Base-by-base conservation (phyloP, 1,139 yeast species). In the Geotrichum reessii region DNA sequence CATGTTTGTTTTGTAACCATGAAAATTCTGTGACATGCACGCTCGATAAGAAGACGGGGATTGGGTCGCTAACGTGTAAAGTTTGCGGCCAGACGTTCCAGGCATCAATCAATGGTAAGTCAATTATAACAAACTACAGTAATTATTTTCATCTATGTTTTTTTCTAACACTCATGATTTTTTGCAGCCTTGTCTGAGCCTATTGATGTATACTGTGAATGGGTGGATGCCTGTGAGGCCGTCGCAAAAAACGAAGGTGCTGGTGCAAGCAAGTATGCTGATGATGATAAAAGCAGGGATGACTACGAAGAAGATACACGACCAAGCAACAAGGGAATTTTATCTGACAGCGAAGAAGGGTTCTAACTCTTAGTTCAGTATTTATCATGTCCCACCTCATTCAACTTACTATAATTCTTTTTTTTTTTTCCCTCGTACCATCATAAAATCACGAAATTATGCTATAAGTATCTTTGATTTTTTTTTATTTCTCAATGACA, bases 181-280 rank as follows among this genome's bases (percentile, higher is more conserved):
- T 40, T 14, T 27, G 25, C 46, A 71, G 76, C 78, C 14, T 77
- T 87, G 58, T 83, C 91, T 0, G 92, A 86, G 62, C 97, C 99
- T 0, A 92, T 93, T 48, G 99, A 93, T 72, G 89, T 93, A 25
- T 93, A 93, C 71, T 87, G 96, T 55, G 99, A 92, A 71, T 93
- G 99, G 99, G 91, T 91, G 60, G 99, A 93, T 76, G 99, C 98
- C 0, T 93, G 97, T 71, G 99, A 93, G 69, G 97, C 95, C 56
- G 95, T 93, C 62, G 95, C 95, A 49, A 85, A 84, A 63, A 88
- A 87, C 61, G 81, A 37, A n/a, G 19, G 44, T 12, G 17, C 73
- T 14, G 71, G 40, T 22, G 42, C 22, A 11, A 19, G 25, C 37
- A 28, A 33, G 40, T 25, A 28, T n/a, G 12, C 27, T 19, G 42